phyloP scores from a whole-genome alignment of 148 eudicot species.

The Chenopodium berlandieri region DNA sequence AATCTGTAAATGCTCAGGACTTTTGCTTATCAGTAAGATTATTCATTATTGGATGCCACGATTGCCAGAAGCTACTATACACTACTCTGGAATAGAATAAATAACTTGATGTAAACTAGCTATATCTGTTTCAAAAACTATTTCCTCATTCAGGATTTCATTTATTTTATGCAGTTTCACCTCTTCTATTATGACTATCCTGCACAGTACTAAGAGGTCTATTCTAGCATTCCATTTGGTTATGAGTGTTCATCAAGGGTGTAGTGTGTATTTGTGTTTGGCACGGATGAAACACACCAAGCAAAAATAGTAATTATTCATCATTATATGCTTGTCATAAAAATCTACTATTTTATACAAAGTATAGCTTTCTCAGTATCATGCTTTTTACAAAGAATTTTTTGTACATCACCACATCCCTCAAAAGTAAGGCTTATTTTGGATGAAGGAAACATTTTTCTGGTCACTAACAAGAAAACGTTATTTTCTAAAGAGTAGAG shows the following conservation, averaged over 20 bases:
- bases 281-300: neutral
- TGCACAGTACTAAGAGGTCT: neutral
- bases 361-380: neutral
- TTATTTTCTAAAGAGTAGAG: no score
- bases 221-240: neutral
- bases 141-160: neutral
- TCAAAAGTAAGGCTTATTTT: neutral
- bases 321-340: no score
- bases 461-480: neutral
- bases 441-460: neutral
- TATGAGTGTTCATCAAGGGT: neutral
- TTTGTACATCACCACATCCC: neutral
- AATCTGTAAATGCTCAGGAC: no score
- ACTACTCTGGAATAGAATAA: neutral
- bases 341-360: no score
- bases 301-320: neutral
- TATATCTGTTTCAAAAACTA: neutral
- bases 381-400: no score
- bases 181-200: neutral
- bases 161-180: neutral
- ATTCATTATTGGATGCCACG: neutral
- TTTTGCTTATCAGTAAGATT: no score
- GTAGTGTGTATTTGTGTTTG: neutral
- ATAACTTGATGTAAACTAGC: neutral
- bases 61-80: neutral